Percentiles rank a stretch among this genome's conserved stretches.
Evolutionary conservation across 192 early-diverging fungal genomes (phyloP).

Genomic region (Nowakowskiella sp.): DNA sequence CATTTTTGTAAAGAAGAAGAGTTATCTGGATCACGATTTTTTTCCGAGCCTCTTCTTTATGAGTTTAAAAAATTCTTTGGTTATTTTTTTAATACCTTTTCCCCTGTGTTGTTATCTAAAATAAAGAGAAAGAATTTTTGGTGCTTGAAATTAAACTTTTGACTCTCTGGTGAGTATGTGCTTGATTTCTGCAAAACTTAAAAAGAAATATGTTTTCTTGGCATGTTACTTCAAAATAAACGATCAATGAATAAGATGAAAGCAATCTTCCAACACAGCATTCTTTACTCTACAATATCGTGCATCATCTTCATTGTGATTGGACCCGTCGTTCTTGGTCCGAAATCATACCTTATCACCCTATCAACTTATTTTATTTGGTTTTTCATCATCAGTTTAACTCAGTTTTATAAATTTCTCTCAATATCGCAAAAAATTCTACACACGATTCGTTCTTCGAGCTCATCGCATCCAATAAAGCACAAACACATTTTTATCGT

Average conservation of each 20-base stretch:
- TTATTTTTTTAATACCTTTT: no score
- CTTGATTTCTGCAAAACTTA: no score
- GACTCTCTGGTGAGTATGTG: no score
- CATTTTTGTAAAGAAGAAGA: no score
- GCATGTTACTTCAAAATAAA: no score
- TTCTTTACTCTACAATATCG: not conserved
- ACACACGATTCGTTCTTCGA: not conserved
- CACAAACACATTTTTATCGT: slow-evolving; percentile 1
- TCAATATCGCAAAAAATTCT: not conserved
- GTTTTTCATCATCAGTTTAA: not conserved
- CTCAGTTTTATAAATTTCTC: not conserved
- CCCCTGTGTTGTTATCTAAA: no score
- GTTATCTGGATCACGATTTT: no score
- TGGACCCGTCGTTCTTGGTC: not conserved
- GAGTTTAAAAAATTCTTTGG: no score
- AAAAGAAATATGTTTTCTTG: no score
- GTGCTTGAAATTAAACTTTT: no score
- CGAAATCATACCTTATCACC: not conserved
- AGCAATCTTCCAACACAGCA: not conserved
- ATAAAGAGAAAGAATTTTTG: no score
- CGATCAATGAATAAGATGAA: not conserved
- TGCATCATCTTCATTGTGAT: not conserved
- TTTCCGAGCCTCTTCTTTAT: no score
- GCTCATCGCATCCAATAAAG: not conserved
- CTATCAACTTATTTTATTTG: not conserved